Evolutionary conservation across 1,284 basidiomycete species (phyloP), one percentile per base, ranked within the genome.

Genomic region (Erythrobasidium hasegawianum): DNA sequence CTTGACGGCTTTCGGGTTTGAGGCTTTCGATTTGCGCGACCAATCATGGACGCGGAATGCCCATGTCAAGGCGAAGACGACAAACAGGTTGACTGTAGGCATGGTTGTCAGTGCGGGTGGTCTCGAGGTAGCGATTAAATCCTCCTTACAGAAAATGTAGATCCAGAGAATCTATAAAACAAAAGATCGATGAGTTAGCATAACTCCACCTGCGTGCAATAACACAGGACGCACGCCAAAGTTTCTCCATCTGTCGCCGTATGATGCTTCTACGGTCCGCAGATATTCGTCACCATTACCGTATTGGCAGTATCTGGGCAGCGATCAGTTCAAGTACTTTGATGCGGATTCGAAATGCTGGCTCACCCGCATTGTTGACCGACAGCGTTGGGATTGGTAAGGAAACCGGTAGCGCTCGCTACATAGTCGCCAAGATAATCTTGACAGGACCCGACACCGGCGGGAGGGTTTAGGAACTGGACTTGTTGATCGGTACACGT

Each of bases 391-490:
- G 70, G 71, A 66, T 76, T 74, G 22, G 62, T 10, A 26, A 80
- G 69, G 68, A 79, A 79, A 13, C 80, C 80, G 16, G 77, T 78
- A 1, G 68, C 71, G 0, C 33, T n/a, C 14, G 57, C 20, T 33
- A 68, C 50, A 54, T 54, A 68, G 2, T 38, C 26, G n/a, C 45
- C 53, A 18, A 68, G 66, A 43, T 57, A 68, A n/a, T 24, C 66
- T 29, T 26, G 29, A 24, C 66, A 68, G 14, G 52, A 57, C 26
- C 29, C 55, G 13, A 61, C 59, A 9, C 59, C 59, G 10, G 59
- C 59, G 11, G 58, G 59, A 1, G 66, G 66, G 9, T n/a, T 47
- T 2, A 68, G 43, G 49, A 49, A 54, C 22, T 20, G 11, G 20
- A 52, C 47, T 41, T 62, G 47, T n/a, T 56, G n/a, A 10, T 20